Conservation (phyloP, 345 rosid species). For the Pseudoturritis turrita region DNA sequence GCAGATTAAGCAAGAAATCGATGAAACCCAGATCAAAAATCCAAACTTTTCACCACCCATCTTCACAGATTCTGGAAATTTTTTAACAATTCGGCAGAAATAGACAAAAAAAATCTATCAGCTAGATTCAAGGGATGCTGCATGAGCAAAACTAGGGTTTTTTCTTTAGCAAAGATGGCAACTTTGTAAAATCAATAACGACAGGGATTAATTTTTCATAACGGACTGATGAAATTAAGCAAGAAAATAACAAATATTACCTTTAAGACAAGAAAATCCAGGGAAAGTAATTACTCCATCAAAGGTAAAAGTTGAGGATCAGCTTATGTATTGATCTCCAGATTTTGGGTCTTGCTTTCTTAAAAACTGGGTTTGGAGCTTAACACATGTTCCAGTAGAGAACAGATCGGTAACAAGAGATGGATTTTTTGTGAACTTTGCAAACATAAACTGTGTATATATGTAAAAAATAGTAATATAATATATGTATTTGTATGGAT, state of each 20-base stretch:
- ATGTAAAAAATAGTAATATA: neutral
- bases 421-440: neutral
- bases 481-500: neutral
- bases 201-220: neutral
- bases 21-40: constrained; percentile 37
- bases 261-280: constrained; percentile 7
- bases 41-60: constrained; percentile 39
- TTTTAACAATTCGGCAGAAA: neutral
- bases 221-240: neutral
- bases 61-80: constrained; percentile 27
- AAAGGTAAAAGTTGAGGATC: neutral
- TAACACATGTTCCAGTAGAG: neutral
- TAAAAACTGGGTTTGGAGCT: neutral
- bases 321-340: constrained; percentile 1
- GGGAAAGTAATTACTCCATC: neutral
- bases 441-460: constrained; percentile 1
- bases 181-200: neutral
- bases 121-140: neutral
- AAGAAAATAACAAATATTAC: neutral
- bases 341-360: neutral
- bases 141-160: neutral
- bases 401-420: neutral
- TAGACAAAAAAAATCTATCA: neutral
- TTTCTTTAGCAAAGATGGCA: neutral
- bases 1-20: constrained; percentile 36